Conservation (phyloP, 805 yeast genomes). For the Grigorovia humatica region DNA sequence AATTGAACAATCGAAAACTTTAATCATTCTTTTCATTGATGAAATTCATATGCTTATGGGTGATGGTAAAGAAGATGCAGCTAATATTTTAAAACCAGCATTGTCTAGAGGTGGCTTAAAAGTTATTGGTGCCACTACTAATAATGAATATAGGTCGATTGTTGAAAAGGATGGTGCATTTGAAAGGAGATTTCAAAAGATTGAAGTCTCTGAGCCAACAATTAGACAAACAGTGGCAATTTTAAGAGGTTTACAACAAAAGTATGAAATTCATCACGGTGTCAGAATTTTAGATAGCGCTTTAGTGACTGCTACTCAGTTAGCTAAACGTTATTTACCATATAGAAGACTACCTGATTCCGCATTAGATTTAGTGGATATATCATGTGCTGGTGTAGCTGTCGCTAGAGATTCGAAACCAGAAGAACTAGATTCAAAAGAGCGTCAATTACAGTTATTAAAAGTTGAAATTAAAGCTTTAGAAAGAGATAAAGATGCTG, state of each 20-base stretch:
- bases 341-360: constrained; percentile 95
- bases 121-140: constrained; percentile 97
- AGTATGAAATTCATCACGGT: constrained; percentile 95
- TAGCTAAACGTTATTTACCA: constrained; percentile 89
- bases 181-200: constrained; percentile 95
- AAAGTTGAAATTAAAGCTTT: constrained; percentile 95
- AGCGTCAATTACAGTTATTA: constrained; percentile 80
- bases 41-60: constrained; percentile 99
- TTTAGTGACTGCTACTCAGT: constrained; percentile 83
- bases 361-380: constrained; percentile 93
- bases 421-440: constrained; percentile 87
- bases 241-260: constrained; percentile 89
- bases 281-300: constrained; percentile 94
- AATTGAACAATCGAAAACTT: constrained; percentile 74
- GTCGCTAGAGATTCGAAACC: constrained; percentile 98
- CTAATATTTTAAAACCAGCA: constrained; percentile 93
- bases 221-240: constrained; percentile 90
- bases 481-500: constrained; percentile 89
- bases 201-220: constrained; percentile 91
- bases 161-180: constrained; percentile 97
- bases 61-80: constrained; percentile 95
- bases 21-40: constrained; percentile 88
- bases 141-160: constrained; percentile 84
- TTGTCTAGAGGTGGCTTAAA: constrained; percentile 93
- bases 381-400: constrained; percentile 93